phyloP scores from a whole-genome alignment of 176 grass and related monocot species.

The Tillandsia leiboldiana region DNA sequence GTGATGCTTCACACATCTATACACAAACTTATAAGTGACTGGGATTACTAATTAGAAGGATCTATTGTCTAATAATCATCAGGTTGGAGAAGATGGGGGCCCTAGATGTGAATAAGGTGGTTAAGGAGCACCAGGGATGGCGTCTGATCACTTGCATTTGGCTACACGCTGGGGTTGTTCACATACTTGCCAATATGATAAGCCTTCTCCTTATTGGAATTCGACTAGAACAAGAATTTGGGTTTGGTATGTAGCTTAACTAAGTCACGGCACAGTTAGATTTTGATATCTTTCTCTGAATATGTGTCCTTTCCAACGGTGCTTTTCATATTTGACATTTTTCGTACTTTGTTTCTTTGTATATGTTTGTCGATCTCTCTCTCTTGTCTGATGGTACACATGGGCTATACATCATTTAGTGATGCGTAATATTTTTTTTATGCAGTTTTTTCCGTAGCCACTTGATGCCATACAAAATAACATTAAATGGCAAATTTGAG shows the following conservation, averaged over 20 bases:
- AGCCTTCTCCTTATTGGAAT: constrained; percentile 64
- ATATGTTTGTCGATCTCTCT: background rate
- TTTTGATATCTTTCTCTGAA: background rate
- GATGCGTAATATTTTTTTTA: background rate
- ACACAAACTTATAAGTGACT: constrained; percentile 1
- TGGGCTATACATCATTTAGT: background rate
- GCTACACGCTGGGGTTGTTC: constrained; percentile 76
- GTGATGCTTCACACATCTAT: too few species aligned
- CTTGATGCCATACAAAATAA: background rate
- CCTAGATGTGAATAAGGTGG: constrained; percentile 52
- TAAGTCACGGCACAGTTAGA: background rate
- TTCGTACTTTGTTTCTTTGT: background rate
- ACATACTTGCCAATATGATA: constrained; percentile 74
- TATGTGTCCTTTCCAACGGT: background rate
- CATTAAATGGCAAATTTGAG: background rate
- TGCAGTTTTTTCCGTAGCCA: background rate
- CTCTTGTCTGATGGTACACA: background rate
- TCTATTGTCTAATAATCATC: constrained; percentile 1
- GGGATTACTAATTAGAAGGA: background rate
- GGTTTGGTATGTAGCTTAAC: constrained; percentile 38
- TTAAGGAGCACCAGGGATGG: constrained; percentile 56
- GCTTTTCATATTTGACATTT: background rate
- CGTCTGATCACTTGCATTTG: constrained; percentile 64
- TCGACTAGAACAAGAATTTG: constrained; percentile 80
- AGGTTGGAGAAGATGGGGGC: constrained; percentile 83